These are phyloP conservation scores for Neonectria faginata DNA, from an alignment of 2,329 filamentous ascomycete genomes.

Conservation along the genomic window DNA sequence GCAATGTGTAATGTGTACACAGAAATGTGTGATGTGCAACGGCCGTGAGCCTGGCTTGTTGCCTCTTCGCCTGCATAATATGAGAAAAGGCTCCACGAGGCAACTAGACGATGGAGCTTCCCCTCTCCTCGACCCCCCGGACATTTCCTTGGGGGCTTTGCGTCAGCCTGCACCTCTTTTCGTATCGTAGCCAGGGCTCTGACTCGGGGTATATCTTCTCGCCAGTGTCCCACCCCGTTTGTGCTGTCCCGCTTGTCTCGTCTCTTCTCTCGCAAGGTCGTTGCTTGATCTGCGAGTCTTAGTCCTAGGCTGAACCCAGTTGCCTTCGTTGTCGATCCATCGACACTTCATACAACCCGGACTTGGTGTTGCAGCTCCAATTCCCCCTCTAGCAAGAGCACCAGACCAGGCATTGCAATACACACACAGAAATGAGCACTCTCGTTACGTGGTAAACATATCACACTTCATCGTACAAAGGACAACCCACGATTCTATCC, in stretches of 20 bases:
- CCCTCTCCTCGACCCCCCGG: background rate
- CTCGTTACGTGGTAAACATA: slow-evolving; percentile 7
- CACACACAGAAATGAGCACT: slow-evolving; percentile 9
- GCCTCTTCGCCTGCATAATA: slow-evolving; percentile 44
- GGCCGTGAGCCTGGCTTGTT: slow-evolving; percentile 22
- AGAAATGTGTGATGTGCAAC: slow-evolving; percentile 37
- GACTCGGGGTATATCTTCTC: slow-evolving; percentile 19
- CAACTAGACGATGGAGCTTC: slow-evolving; percentile 28
- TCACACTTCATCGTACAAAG: background rate
- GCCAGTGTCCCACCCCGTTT: slow-evolving; percentile 13
- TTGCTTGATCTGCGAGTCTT: background rate
- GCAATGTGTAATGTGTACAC: slow-evolving; percentile 30
- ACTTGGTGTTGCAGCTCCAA: background rate
- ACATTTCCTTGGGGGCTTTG: slow-evolving; percentile 1
- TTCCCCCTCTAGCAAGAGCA: background rate
- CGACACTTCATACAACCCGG: slow-evolving; percentile 6
- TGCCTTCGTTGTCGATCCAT: slow-evolving; percentile 14
- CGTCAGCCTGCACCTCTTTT: slow-evolving; percentile 2
- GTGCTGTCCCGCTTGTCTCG: slow-evolving; percentile 2
- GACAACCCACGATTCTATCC: background rate
- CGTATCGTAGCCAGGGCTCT: background rate
- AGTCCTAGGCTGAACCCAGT: slow-evolving; percentile 15
- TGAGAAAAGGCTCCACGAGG: slow-evolving; percentile 35
- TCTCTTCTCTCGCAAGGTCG: slow-evolving; percentile 10
- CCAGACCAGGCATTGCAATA: slow-evolving; percentile 2